Evolutionary conservation across 345 rosid species (phyloP).

Genomic region (Pugionium dolabratum): DNA sequence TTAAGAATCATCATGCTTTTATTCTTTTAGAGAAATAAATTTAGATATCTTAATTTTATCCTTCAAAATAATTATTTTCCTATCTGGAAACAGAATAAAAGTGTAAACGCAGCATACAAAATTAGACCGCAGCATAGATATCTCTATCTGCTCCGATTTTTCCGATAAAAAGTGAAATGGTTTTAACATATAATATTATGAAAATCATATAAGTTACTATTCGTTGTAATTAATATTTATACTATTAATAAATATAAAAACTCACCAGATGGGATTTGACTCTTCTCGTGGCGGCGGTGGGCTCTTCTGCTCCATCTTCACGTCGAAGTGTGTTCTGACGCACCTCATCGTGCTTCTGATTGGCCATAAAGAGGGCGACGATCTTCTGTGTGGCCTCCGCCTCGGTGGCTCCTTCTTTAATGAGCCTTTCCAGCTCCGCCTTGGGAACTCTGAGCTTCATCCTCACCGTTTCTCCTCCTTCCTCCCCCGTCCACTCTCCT

Average conservation of each 20-base stretch:
- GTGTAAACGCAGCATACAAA: constrained; percentile 35
- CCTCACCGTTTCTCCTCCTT: constrained; percentile 42
- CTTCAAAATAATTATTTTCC: too few species aligned
- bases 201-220: neutral
- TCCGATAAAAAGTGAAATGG: constrained; percentile 5
- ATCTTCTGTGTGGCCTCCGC: constrained; percentile 70
- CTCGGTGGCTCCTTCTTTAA: constrained; percentile 61
- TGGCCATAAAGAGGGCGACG: constrained; percentile 34
- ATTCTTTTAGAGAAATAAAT: too few species aligned
- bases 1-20: too few species aligned
- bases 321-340: constrained; percentile 10
- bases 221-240: neutral
- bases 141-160: constrained; percentile 13
- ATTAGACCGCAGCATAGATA: constrained; percentile 21
- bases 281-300: constrained; percentile 27
- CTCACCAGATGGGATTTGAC: constrained; percentile 61
- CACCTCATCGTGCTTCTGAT: constrained; percentile 8
- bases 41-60: too few species aligned
- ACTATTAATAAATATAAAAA: neutral
- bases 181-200: neutral
- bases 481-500: constrained; percentile 15
- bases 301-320: constrained; percentile 20
- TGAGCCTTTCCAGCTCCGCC: constrained; percentile 65
- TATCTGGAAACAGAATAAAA: neutral
- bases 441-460: constrained; percentile 69